Evolutionary conservation across 805 yeast genomes (phyloP).

Genomic region (Clavispora phyllophila): DNA sequence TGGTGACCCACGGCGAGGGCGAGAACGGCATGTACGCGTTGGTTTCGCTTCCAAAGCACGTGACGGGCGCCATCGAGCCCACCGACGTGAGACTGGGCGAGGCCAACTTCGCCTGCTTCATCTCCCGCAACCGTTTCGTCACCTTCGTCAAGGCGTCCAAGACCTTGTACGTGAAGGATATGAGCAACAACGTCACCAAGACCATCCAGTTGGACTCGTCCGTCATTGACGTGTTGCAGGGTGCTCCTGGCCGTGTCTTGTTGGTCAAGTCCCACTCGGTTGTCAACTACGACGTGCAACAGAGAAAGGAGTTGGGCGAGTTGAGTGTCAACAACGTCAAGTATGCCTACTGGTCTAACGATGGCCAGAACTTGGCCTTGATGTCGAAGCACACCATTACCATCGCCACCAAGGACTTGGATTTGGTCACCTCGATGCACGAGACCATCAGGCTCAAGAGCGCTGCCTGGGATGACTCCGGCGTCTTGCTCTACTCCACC

Average conservation of each 20-base stretch:
- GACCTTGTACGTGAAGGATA: slow-evolving; percentile 76
- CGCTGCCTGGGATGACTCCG: slow-evolving; percentile 96
- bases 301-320: slow-evolving; percentile 71
- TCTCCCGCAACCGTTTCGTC: slow-evolving; percentile 92
- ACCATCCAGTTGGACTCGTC: slow-evolving; percentile 63
- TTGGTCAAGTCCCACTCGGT: slow-evolving; percentile 70
- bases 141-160: slow-evolving; percentile 62
- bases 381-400: slow-evolving; percentile 90
- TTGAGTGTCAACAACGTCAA: slow-evolving; percentile 72
- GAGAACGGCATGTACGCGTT: slow-evolving; percentile 67
- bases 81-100: slow-evolving; percentile 72
- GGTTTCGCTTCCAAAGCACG: slow-evolving; percentile 75
- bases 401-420: slow-evolving; percentile 74
- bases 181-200: slow-evolving; percentile 78
- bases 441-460: slow-evolving; percentile 96
- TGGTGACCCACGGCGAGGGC: slow-evolving; percentile 74
- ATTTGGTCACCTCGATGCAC: slow-evolving; percentile 76
- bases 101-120: slow-evolving; percentile 82
- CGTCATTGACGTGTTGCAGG: slow-evolving; percentile 67
- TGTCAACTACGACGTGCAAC: slow-evolving; percentile 86
- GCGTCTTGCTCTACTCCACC: slow-evolving; percentile 88
- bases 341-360: slow-evolving; percentile 83
- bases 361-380: slow-evolving; percentile 82
- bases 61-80: slow-evolving; percentile 92
- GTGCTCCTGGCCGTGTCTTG: slow-evolving; percentile 80